phyloP scores from a whole-genome alignment of 1,139 yeast species.

The Barnettozyma hawaiiensis region DNA sequence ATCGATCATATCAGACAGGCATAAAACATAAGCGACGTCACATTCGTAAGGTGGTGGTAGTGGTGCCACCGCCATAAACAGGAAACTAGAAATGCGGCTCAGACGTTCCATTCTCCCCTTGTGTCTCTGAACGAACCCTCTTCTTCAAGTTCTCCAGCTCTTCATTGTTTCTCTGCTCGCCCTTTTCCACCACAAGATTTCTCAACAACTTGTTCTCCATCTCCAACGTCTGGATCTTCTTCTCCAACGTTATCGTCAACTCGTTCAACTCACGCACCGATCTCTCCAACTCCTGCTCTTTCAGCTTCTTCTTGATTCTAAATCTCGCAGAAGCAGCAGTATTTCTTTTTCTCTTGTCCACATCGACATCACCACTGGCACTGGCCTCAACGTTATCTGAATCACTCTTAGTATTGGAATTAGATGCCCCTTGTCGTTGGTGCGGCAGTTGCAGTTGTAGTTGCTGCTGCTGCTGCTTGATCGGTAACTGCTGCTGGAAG shows the following conservation, averaged over 20 bases:
- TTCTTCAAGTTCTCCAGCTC: conserved; percentile 23
- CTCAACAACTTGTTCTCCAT: conserved; percentile 51
- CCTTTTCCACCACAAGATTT: conserved; percentile 45
- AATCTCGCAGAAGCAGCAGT: conserved; percentile 66
- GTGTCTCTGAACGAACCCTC: conserved; percentile 17
- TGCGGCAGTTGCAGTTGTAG: too few relatives aligned
- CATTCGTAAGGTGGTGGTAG: neutral
- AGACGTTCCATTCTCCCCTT: neutral
- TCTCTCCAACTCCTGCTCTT: conserved; percentile 54
- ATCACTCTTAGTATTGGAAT: neutral
- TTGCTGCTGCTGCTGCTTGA: neutral
- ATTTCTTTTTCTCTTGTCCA: conserved; percentile 51
- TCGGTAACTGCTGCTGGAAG: conserved; percentile 4
- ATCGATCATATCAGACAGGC: too few relatives aligned
- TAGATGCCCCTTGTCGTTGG: conserved; percentile 3
- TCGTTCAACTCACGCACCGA: conserved; percentile 38
- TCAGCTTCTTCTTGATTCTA: conserved; percentile 55
- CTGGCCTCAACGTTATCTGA: conserved; percentile 11
- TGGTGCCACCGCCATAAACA: too few relatives aligned
- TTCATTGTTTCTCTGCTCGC: conserved; percentile 34
- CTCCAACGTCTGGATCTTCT: conserved; percentile 45
- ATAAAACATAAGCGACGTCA: neutral
- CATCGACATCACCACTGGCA: conserved; percentile 26
- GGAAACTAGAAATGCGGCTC: neutral
- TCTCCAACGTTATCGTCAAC: conserved; percentile 38